Percentiles rank a stretch among this genome's conserved stretches.
Conservation (phyloP, 108 stramenopile genomes). For the Cylindrotheca closterium region DNA sequence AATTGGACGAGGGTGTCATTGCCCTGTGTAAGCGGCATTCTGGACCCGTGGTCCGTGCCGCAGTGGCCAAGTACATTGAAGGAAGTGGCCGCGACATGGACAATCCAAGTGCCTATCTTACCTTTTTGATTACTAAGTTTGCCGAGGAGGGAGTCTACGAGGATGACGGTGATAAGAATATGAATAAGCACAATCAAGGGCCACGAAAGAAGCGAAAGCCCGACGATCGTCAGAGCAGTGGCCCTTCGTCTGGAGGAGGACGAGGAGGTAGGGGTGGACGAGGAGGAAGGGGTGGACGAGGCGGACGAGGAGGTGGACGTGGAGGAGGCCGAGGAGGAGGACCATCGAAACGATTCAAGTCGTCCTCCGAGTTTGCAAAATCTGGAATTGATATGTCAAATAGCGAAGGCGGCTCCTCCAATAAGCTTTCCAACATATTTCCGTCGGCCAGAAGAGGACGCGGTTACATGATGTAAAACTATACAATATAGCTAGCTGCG, state of each 20-base stretch:
- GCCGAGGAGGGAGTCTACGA: constrained; percentile 70
- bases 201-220: constrained; percentile 19
- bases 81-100: constrained; percentile 69
- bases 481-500: background rate
- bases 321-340: background rate
- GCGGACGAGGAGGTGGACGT: constrained; percentile 3
- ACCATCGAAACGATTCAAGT: constrained; percentile 25
- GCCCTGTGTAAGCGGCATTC: constrained; percentile 80
- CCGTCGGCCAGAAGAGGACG: constrained; percentile 69
- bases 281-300: background rate
- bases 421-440: constrained; percentile 48
- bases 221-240: background rate
- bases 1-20: constrained; percentile 90
- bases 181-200: constrained; percentile 6
- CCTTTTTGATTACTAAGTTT: constrained; percentile 71
- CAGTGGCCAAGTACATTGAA: constrained; percentile 75
- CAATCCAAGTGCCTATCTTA: constrained; percentile 79
- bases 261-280: background rate
- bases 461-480: constrained; percentile 40
- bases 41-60: constrained; percentile 69
- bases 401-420: constrained; percentile 19
- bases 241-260: background rate
- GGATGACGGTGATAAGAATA: constrained; percentile 25
- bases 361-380: constrained; percentile 42
- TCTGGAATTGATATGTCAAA: constrained; percentile 65